These are phyloP conservation scores for Annulohypoxylon stygium DNA, from an alignment of 495 filamentous ascomycete species.

Conservation along the genomic window DNA sequence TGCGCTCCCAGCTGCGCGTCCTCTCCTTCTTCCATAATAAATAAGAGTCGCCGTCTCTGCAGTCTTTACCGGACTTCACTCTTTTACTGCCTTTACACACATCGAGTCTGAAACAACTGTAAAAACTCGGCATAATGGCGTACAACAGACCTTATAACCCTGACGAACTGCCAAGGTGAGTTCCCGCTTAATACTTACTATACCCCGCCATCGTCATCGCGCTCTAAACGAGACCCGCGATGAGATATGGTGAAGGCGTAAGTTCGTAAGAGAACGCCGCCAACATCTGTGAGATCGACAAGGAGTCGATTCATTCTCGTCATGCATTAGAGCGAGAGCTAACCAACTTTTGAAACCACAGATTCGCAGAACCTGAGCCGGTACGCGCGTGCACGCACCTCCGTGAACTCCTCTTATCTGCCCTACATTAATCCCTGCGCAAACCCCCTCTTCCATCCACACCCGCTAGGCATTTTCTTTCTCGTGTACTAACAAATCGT, in stretches of 20 bases:
- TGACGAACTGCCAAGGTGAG: constrained; percentile 96
- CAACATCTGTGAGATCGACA: constrained; percentile 28
- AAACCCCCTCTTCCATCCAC: constrained; percentile 38
- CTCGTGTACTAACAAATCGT: constrained; percentile 34
- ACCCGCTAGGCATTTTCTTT: constrained; percentile 2
- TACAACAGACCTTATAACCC: constrained; percentile 95
- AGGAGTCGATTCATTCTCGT: constrained; percentile 26
- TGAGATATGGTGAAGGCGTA: constrained; percentile 11
- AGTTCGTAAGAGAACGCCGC: constrained; percentile 7
- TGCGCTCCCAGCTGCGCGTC: constrained; percentile 30
- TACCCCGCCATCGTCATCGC: constrained; percentile 43
- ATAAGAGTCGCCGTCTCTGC: constrained; percentile 10
- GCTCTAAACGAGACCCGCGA: constrained; percentile 18
- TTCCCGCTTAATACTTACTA: constrained; percentile 43
- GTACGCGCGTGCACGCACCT: constrained; percentile 63
- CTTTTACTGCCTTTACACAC: constrained; percentile 16
- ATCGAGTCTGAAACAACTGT: constrained; percentile 22
- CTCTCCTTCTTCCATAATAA: constrained; percentile 32
- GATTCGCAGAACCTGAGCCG: constrained; percentile 95
- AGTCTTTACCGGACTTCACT: constrained; percentile 20
- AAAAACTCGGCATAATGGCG: constrained; percentile 72
- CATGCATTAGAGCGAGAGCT: constrained; percentile 36
- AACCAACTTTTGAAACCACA: constrained; percentile 56
- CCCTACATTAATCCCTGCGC: constrained; percentile 25
- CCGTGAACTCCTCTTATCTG: constrained; percentile 9